These are phyloP conservation scores for Sphagnum contortum DNA, from an alignment of 225 moss, liverwort and hornwort species.

Conservation along the genomic window DNA sequence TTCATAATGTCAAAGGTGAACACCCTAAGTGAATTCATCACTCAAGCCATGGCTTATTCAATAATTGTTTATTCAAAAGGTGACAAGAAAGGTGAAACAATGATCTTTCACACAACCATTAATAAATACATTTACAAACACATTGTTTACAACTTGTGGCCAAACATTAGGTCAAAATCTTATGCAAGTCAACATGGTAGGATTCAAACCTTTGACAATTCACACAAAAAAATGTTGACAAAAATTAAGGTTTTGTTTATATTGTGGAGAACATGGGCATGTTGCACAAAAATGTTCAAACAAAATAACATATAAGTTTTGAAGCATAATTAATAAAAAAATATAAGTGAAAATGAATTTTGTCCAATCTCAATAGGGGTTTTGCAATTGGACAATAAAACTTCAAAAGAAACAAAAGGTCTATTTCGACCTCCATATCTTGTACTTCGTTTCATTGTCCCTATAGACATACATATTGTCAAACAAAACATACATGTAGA, in stretches of 20 bases:
- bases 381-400: too few species aligned
- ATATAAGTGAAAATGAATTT: too few species aligned
- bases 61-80: conserved; percentile 1
- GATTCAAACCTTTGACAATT: background rate
- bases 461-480: too few species aligned
- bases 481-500: too few species aligned
- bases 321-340: too few species aligned
- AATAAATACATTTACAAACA: background rate
- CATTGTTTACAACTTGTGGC: too few species aligned
- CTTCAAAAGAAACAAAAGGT: too few species aligned
- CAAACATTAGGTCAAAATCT: too few species aligned
- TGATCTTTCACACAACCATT: background rate
- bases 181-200: background rate
- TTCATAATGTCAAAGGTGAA: background rate
- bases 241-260: background rate
- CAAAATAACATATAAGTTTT: background rate
- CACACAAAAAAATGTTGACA: background rate
- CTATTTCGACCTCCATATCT: too few species aligned
- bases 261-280: background rate
- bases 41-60: background rate
- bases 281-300: background rate
- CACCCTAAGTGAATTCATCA: background rate
- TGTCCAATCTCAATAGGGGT: too few species aligned
- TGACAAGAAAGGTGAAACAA: background rate
- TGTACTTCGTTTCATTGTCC: too few species aligned